Base-by-base conservation (phyloP, 1,284 basidiomycete genomes). In the Meripilus lineatus region DNA sequence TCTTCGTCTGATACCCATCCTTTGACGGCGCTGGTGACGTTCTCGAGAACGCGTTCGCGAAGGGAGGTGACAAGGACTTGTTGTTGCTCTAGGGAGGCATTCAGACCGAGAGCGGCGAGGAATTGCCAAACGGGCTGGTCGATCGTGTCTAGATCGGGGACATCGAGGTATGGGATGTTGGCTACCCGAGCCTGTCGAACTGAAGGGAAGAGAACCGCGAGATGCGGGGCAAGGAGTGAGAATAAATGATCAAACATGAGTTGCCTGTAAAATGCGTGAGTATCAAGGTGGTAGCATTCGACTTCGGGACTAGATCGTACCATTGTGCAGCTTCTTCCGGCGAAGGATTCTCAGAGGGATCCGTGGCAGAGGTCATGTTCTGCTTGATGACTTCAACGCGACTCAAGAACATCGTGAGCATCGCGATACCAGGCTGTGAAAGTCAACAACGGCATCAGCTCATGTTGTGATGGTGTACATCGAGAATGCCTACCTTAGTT, bases 71-170 rank as follows among this genome's bases (percentile, higher is more conserved):
- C 93, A 32, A 99, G 76, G 40, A 83, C 70, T 51, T 91, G 85
- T 60, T 98, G 92, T 58, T 91, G 85, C 55, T 93, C 86, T 41
- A 81, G 73, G 37, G 80, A 79, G 10, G 91, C 86, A 52, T 92
- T 90, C 39, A 96, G 75, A 2, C 94, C 93, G 39, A 99, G 70
- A 3, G 89, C 81, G 8, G 91, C 91, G 42, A 94, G 77, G 70
- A 95, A 89, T 63, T 90, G 86, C 92, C 91, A 96, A 15, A 91
- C 88, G 15, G 84, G 90, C 68, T 89, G 90, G 65, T 98, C 95
- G 46, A 88, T 79, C 37, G 81, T 73, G 63, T 94, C 90, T 20
- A 76, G 58, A 34, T 71, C 64, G 14, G 64, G 57, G 8, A 67
- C 44, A 59, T 47, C 61, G 57, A 49, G 51, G 58, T 58, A 45